Conservation (phyloP, 2,329 filamentous ascomycete genomes). For the Claviceps citrina region DNA sequence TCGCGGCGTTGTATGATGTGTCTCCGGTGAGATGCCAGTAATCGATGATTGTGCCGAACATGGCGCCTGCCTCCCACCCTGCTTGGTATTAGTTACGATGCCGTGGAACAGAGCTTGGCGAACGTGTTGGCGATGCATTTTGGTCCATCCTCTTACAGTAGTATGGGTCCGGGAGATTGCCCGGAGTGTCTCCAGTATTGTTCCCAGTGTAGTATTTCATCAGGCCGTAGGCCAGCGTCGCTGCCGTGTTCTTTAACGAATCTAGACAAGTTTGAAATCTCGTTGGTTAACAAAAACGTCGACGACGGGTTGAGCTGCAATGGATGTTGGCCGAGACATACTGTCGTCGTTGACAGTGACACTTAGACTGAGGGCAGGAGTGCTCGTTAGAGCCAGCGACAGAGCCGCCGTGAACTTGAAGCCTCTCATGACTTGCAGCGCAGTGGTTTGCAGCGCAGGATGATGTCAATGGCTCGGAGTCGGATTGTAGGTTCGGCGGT, state of each 20-base stretch:
- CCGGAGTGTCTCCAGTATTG: slow-evolving; percentile 41
- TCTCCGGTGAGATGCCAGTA: slow-evolving; percentile 61
- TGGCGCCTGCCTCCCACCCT: slow-evolving; percentile 57
- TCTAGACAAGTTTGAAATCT: slow-evolving; percentile 20
- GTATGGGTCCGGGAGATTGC: slow-evolving; percentile 44
- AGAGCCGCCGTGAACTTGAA: slow-evolving; percentile 2
- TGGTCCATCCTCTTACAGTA: slow-evolving; percentile 33
- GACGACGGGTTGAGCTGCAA: not conserved
- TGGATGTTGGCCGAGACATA: slow-evolving; percentile 8
- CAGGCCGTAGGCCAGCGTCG: slow-evolving; percentile 31
- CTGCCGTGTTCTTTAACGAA: slow-evolving; percentile 34
- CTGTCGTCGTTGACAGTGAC: slow-evolving; percentile 19
- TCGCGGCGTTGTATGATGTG: slow-evolving; percentile 44
- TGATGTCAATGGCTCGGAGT: not conserved
- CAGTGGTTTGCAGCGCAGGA: not conserved
- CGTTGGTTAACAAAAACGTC: not conserved
- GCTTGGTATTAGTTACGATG: slow-evolving; percentile 4
- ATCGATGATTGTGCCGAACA: slow-evolving; percentile 57
- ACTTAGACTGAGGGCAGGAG: slow-evolving; percentile 13
- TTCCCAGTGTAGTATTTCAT: slow-evolving; percentile 40
- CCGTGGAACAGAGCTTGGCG: not conserved
- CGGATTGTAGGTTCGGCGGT: not conserved
- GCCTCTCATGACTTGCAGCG: slow-evolving; percentile 4
- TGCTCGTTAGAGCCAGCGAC: slow-evolving; percentile 7
- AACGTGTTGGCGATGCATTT: slow-evolving; percentile 18